phyloP scores from a whole-genome alignment of 1,284 basidiomycete species.

The Leccinum fallax region DNA sequence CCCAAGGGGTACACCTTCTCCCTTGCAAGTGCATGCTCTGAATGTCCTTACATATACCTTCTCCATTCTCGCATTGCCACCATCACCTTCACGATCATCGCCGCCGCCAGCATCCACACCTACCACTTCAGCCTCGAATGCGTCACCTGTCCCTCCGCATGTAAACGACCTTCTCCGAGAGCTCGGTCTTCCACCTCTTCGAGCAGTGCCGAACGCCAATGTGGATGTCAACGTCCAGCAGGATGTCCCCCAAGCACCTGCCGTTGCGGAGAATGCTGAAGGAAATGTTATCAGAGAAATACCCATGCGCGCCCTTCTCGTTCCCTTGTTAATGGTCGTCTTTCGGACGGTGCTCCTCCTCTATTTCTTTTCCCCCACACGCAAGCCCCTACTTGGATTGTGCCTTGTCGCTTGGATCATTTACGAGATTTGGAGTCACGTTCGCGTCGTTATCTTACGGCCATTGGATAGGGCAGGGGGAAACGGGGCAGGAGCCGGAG shows the following conservation, averaged over 20 bases:
- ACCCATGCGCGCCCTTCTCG: conserved; percentile 51
- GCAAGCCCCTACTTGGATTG: conserved; percentile 70
- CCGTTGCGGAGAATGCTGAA: conserved; percentile 22
- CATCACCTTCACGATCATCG: conserved; percentile 29
- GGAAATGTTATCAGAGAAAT: conserved; percentile 41
- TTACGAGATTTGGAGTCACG: conserved; percentile 77
- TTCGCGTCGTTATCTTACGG: conserved; percentile 55
- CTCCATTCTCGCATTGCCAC: conserved; percentile 45
- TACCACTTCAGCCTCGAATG: conserved; percentile 7
- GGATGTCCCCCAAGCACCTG: conserved; percentile 19
- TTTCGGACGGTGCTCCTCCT: conserved; percentile 71
- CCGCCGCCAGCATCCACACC: conserved; percentile 24
- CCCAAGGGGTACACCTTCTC: conserved; percentile 54
- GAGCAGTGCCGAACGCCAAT: conserved; percentile 38
- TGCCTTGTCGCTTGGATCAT: conserved; percentile 69
- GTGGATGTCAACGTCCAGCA: conserved; percentile 25
- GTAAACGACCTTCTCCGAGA: conserved; percentile 64
- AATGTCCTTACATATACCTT: conserved; percentile 74
- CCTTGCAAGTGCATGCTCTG: conserved; percentile 66
- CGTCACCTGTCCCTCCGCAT: conserved; percentile 35
- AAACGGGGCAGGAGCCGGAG: conserved; percentile 20
- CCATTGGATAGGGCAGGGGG: conserved; percentile 36
- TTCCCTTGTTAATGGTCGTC: conserved; percentile 65
- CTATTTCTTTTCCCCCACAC: conserved; percentile 77
- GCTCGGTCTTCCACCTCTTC: conserved; percentile 57